Evolutionary conservation across 2,329 filamentous ascomycete genomes (phyloP).

Genomic region (Nemania bipapillata): DNA sequence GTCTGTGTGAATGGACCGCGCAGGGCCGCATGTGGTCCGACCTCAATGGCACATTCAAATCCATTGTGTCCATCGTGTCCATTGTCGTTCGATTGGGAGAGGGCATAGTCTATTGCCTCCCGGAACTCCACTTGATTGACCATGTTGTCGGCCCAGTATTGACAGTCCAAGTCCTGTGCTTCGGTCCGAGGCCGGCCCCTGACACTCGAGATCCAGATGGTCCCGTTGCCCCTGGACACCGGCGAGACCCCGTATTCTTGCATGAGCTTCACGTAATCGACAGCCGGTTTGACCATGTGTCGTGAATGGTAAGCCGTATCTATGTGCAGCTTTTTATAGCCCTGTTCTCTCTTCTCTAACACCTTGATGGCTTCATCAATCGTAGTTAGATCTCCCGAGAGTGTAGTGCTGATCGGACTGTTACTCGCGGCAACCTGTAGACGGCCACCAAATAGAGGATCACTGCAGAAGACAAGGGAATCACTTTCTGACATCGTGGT

Average conservation of each 20-base stretch:
- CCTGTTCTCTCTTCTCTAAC: conserved; percentile 44
- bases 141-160: conserved; percentile 59
- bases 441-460: conserved; percentile 40
- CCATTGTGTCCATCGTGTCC: too few species aligned
- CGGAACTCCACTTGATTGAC: conserved; percentile 55
- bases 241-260: conserved; percentile 47
- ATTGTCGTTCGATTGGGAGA: conserved; percentile 39
- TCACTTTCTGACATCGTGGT: conserved; percentile 45
- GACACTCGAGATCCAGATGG: conserved; percentile 57
- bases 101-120: conserved; percentile 49
- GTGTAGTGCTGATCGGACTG: conserved; percentile 45
- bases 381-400: conserved; percentile 47
- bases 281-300: conserved; percentile 57
- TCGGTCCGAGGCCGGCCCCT: conserved; percentile 41
- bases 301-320: conserved; percentile 63
- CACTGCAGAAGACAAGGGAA: conserved; percentile 43
- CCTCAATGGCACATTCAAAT: conserved; percentile 48
- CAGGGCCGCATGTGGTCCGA: conserved; percentile 50
- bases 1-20: conserved; percentile 46
- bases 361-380: conserved; percentile 40
- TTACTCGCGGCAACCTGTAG: conserved; percentile 49
- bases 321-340: conserved; percentile 54
- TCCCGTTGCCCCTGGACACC: conserved; percentile 40
- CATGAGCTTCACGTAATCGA: conserved; percentile 52
- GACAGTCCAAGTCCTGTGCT: conserved; percentile 39